Conservation (phyloP, 306 rosid genomes). For the Cucumis sativus region DNA sequence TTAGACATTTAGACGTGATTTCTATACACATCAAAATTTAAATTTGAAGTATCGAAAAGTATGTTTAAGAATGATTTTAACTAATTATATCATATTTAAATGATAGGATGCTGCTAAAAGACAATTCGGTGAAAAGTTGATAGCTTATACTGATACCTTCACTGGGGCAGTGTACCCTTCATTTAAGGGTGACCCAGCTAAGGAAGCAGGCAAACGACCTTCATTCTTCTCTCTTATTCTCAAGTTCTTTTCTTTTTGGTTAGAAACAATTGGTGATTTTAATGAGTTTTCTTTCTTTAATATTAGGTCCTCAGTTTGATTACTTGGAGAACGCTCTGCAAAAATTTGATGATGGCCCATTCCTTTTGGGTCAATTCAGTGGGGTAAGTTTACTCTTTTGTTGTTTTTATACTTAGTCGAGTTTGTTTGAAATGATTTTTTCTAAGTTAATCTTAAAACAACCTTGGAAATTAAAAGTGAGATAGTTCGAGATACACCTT, state of each 20-base stretch:
- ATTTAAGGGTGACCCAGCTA: slow-evolving; percentile 28
- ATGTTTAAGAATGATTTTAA: too few species aligned
- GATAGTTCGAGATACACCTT: not conserved
- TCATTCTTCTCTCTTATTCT: not conserved
- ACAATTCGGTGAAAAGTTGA: slow-evolving; percentile 38
- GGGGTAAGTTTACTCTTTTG: slow-evolving; percentile 20
- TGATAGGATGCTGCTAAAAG: slow-evolving; percentile 34
- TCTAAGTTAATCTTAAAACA: too few species aligned
- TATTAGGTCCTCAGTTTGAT: slow-evolving; percentile 49
- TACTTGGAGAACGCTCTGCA: slow-evolving; percentile 64
- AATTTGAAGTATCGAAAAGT: too few species aligned
- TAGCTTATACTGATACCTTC: slow-evolving; percentile 34
- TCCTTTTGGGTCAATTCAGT: slow-evolving; percentile 64
- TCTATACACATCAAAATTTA: too few species aligned
- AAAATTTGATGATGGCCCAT: slow-evolving; percentile 69
- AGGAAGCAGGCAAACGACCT: slow-evolving; percentile 29
- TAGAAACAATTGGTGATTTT: not conserved
- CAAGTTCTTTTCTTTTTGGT: not conserved
- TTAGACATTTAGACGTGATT: too few species aligned
- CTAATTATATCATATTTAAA: too few species aligned
- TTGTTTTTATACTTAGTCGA: too few species aligned
- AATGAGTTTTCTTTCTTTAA: not conserved
- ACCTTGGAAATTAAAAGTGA: not conserved
- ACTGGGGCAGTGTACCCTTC: slow-evolving; percentile 18
- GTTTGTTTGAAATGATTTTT: too few species aligned